Conservation (phyloP, 805 yeast genomes). For the Tetrapisispora fleetii region DNA sequence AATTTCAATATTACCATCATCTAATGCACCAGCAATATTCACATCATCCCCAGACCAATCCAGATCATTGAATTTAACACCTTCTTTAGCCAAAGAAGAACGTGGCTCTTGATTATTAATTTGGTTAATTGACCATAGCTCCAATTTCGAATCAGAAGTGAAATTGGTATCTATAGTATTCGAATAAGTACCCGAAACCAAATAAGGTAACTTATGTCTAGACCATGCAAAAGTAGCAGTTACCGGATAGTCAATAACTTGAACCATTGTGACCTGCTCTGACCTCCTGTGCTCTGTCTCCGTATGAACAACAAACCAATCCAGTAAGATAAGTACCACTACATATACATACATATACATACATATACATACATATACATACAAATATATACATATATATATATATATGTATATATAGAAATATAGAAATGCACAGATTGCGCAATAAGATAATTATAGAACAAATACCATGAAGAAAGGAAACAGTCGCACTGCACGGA, state of each 20-base stretch:
- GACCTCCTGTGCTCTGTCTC: background rate
- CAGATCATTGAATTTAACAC: conserved; percentile 61
- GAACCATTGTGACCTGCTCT: conserved; percentile 46
- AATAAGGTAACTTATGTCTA: conserved; percentile 54
- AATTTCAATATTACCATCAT: conserved; percentile 67
- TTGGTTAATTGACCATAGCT: conserved; percentile 62
- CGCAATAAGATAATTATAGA: too few relatives aligned
- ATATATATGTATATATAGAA: too few relatives aligned
- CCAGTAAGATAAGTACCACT: too few relatives aligned
- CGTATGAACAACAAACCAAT: too few relatives aligned
- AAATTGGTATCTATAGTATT: conserved; percentile 90
- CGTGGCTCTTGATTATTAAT: conserved; percentile 32
- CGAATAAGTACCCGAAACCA: conserved; percentile 91
- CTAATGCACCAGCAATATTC: conserved; percentile 84
- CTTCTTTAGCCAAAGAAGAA: conserved; percentile 37
- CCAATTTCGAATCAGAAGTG: conserved; percentile 66
- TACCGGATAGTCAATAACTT: conserved; percentile 69
- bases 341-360: too few relatives aligned
- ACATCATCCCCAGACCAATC: conserved; percentile 65
- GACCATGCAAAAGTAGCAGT: conserved; percentile 98
- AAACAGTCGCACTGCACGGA: background rate
- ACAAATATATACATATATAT: too few relatives aligned
- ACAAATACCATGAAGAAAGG: too few relatives aligned
- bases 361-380: too few relatives aligned
- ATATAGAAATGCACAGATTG: too few relatives aligned